A percentile compares a stretch with the other conserved stretches of the same genome.
Conservation (phyloP, 2,329 filamentous ascomycete genomes). For the Colletotrichum aenigma region DNA sequence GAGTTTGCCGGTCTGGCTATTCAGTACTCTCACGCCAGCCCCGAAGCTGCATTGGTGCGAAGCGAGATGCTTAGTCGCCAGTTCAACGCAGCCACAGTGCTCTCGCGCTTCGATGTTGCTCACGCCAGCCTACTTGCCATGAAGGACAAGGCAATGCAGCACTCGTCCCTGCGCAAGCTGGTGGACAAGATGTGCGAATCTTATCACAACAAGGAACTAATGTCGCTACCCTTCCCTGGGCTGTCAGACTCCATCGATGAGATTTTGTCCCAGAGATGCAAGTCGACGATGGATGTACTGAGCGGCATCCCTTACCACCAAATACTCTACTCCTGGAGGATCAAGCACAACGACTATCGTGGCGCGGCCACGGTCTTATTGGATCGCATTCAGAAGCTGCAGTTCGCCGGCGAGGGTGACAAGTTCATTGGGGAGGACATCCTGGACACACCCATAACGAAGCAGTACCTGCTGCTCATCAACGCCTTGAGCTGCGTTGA, state of each 20-base stretch:
- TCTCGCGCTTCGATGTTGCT: slow-evolving; percentile 80
- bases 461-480: slow-evolving; percentile 88
- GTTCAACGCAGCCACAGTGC: slow-evolving; percentile 81
- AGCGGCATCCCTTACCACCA: slow-evolving; percentile 78
- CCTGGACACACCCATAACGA: slow-evolving; percentile 68
- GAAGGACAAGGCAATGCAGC: slow-evolving; percentile 73
- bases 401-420: slow-evolving; percentile 62
- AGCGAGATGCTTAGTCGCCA: slow-evolving; percentile 81
- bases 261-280: slow-evolving; percentile 74
- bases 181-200: slow-evolving; percentile 72
- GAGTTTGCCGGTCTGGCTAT: slow-evolving; percentile 82
- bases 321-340: slow-evolving; percentile 89
- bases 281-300: slow-evolving; percentile 68
- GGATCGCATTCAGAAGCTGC: slow-evolving; percentile 67
- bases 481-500: slow-evolving; percentile 90
- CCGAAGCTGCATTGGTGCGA: slow-evolving; percentile 48
- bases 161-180: slow-evolving; percentile 72
- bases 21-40: slow-evolving; percentile 56
- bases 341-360: slow-evolving; percentile 84
- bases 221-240: slow-evolving; percentile 78
- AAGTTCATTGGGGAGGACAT: slow-evolving; percentile 58
- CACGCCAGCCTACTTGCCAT: slow-evolving; percentile 80
- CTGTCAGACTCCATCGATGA: slow-evolving; percentile 81
- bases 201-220: slow-evolving; percentile 69
- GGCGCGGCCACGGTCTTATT: slow-evolving; percentile 71